These are phyloP conservation scores for Penicillium steckii DNA, from an alignment of 495 filamentous ascomycete genomes.

Conservation along the genomic window DNA sequence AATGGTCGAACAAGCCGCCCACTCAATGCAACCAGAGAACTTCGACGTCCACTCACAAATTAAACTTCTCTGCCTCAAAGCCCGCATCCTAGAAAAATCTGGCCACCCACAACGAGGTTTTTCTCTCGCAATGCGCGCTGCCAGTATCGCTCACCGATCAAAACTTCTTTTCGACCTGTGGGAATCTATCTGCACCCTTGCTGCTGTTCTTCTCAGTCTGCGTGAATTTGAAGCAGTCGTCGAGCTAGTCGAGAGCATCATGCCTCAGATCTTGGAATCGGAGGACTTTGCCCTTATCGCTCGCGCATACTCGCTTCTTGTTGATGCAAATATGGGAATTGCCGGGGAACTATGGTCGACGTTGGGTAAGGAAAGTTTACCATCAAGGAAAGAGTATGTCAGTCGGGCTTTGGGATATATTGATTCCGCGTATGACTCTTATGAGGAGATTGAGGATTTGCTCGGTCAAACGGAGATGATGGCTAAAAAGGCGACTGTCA, in stretches of 20 bases:
- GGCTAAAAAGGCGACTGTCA: constrained; percentile 81
- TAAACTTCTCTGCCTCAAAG: constrained; percentile 74
- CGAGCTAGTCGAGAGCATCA: constrained; percentile 65
- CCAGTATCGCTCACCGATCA: constrained; percentile 70
- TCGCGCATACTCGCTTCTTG: constrained; percentile 70
- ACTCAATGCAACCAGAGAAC: constrained; percentile 62
- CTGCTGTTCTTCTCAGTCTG: constrained; percentile 66
- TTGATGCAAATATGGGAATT: constrained; percentile 80
- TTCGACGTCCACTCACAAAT: constrained; percentile 75
- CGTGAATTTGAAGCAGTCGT: constrained; percentile 72
- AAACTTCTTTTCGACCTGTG: constrained; percentile 72
- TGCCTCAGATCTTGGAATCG: constrained; percentile 81
- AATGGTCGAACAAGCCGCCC: constrained; percentile 65
- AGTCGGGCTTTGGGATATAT: constrained; percentile 65
- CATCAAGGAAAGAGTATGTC: constrained; percentile 55
- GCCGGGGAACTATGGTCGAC: constrained; percentile 53
- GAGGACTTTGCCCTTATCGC: constrained; percentile 65
- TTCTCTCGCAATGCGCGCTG: constrained; percentile 76
- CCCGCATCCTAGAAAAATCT: constrained; percentile 64
- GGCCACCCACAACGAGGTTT: constrained; percentile 80
- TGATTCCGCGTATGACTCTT: constrained; percentile 66
- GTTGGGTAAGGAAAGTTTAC: constrained; percentile 21
- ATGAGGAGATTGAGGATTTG: constrained; percentile 70
- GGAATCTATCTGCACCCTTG: constrained; percentile 69
- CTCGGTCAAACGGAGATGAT: constrained; percentile 77